A percentile compares a stretch with the other conserved stretches of the same genome.
Evolutionary conservation across 179 eudicot genomes (phyloP).

Genomic region (Actinidia polygama): DNA sequence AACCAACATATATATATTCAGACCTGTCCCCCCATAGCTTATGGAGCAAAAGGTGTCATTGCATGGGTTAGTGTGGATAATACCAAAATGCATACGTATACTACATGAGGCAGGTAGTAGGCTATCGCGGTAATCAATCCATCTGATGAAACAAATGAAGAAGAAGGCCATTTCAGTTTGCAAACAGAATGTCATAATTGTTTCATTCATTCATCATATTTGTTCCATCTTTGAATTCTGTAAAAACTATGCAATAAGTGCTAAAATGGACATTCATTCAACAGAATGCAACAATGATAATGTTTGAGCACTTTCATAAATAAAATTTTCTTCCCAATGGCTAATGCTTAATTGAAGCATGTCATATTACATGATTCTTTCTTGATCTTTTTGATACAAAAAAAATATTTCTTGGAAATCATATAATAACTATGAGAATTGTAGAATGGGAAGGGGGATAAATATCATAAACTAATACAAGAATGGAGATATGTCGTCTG

Average conservation of each 20-base stretch:
- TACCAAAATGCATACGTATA: constrained; percentile 31
- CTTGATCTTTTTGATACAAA: too few species aligned
- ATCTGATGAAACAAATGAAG: constrained; percentile 92
- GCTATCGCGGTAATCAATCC: constrained; percentile 98
- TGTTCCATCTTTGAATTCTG: neutral
- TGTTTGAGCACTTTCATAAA: constrained; percentile 4
- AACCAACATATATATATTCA: constrained; percentile 97
- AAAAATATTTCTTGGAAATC: too few species aligned
- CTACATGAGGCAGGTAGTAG: constrained; percentile 97
- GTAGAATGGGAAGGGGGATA: too few species aligned
- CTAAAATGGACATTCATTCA: neutral
- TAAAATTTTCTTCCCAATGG: neutral
- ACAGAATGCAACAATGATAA: constrained; percentile 14
- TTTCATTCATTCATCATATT: neutral
- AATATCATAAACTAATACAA: too few species aligned
- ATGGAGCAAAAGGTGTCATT: constrained; percentile 30
- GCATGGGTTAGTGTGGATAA: constrained; percentile 19
- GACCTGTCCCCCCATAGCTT: constrained; percentile 99
- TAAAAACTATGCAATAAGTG: constrained; percentile 5
- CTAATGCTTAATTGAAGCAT: too few species aligned
- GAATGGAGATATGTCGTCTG: too few species aligned
- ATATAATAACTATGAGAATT: too few species aligned
- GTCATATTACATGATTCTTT: too few species aligned
- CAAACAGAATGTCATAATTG: constrained; percentile 25
- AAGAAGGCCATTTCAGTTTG: constrained; percentile 99